Base-by-base conservation (phyloP, 2,329 filamentous ascomycete species). In the Coniochaeta sp. region DNA sequence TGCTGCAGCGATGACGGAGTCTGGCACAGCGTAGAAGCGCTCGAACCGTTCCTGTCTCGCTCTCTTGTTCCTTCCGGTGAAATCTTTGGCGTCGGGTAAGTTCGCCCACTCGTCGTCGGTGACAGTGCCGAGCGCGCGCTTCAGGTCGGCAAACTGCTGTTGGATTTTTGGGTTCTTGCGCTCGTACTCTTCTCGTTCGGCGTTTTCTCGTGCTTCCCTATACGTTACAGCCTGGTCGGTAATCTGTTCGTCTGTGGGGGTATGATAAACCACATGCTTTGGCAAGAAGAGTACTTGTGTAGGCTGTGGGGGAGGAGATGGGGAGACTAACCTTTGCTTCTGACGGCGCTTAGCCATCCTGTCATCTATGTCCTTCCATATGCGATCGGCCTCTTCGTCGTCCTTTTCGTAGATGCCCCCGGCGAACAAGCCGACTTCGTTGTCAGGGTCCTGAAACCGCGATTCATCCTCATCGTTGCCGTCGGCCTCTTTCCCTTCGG, bases 81-180 rank as follows among this genome's bases (percentile, higher is more conserved):
- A 82, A 74, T 99, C 95, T 68, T 96, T 95, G 36, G 97, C 93
- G 69, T 99, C 96, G 5, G 95, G 96, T 44, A 99, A 81, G 68
- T 87, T 96, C 42, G 91, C 92, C 95, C 95, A 99, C 68, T 99
- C 93, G 63, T 99, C 93, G 72, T 98, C 93, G 50, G 90, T 90
- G 30, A 99, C 89, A 6, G 88, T 89, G 44, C 90, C 89, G 40
- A 99, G 82, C 5, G 91, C 91, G 69, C 96, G 86, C 76, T 99
- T 99, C 58, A 98, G 78, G 68, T 98, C 95, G 71, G 93, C 92
- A 73, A 99, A 99, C 74, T 99, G 95, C 67, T 97, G 91, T 71
- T 96, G 91, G 58, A 99, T 97, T 76, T 98, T 99, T 16, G 95
- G 95, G 72, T 99, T 98, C 73, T 96, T 93, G 67, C 89, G 87